Percentiles rank a stretch among this genome's conserved stretches.
These are phyloP conservation scores for Cryphonectria japonica DNA, from an alignment of 2,329 filamentous ascomycete species.

Conservation along the genomic window DNA sequence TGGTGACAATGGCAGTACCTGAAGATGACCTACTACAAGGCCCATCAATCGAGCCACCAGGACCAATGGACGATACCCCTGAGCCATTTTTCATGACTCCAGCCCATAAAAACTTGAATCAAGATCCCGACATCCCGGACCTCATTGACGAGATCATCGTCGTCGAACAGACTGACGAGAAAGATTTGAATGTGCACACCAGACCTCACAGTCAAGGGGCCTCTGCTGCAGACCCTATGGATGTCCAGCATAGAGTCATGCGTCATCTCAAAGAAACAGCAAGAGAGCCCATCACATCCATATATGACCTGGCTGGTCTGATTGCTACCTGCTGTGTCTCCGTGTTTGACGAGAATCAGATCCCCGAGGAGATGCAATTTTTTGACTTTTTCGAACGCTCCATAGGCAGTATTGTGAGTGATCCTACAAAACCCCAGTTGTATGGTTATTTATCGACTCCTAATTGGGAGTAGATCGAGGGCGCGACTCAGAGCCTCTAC, in stretches of 20 bases:
- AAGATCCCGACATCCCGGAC: background rate
- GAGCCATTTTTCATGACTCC: background rate
- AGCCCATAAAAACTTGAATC: background rate
- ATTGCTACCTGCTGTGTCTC: background rate
- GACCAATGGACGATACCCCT: background rate
- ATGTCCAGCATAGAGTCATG: background rate
- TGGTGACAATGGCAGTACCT: background rate
- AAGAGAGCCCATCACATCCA: background rate
- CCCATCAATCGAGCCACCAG: background rate
- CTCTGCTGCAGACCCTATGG: background rate
- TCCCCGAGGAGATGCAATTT: background rate
- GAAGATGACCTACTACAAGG: background rate
- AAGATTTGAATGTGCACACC: background rate
- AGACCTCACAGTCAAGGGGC: background rate
- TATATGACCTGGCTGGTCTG: background rate
- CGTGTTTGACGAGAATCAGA: background rate
- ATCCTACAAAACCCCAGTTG: background rate
- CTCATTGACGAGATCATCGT: background rate
- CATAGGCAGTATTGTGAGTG: background rate
- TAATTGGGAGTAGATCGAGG: background rate
- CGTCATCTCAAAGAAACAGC: background rate
- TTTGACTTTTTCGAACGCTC: slow-evolving; percentile 1
- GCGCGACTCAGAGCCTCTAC: background rate
- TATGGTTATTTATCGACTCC: background rate
- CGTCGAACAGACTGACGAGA: background rate